phyloP scores from a whole-genome alignment of 2,329 filamentous ascomycete species.

The Ceratocystiopsis minuta region DNA sequence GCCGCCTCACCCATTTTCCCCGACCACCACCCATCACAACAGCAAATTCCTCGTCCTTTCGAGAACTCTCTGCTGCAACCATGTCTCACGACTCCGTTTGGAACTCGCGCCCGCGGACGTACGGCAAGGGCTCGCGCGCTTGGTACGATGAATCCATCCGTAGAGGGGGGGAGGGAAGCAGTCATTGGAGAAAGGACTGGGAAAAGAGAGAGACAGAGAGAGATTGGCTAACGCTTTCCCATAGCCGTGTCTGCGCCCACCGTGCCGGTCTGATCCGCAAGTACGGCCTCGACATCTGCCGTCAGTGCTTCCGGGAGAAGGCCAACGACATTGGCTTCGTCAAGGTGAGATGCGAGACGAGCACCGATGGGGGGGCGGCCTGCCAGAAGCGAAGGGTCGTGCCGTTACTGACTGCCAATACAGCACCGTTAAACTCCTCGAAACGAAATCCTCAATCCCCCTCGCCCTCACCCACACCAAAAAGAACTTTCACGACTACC shows the following conservation, averaged over 20 bases:
- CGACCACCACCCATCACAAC: slow-evolving; percentile 1
- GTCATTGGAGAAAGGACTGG: not conserved
- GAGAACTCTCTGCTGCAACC: slow-evolving; percentile 13
- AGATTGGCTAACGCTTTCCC: not conserved
- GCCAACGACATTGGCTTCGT: slow-evolving; percentile 54
- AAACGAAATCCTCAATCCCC: not conserved
- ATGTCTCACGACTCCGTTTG: slow-evolving; percentile 85
- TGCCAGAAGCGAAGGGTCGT: no score
- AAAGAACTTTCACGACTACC: not conserved
- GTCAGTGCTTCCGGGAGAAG: slow-evolving; percentile 65
- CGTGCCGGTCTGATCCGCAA: slow-evolving; percentile 98
- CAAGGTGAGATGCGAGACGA: slow-evolving; percentile 33
- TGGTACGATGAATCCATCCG: slow-evolving; percentile 43
- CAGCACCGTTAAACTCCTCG: slow-evolving; percentile 5
- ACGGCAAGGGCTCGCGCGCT: slow-evolving; percentile 87
- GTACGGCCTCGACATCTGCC: slow-evolving; percentile 86
- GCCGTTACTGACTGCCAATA: not conserved
- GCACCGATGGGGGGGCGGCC: no score
- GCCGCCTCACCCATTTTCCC: not conserved
- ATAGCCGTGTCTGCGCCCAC: slow-evolving; percentile 64
- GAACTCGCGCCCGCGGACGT: slow-evolving; percentile 94
- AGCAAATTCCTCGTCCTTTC: not conserved
- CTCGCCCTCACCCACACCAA: not conserved
- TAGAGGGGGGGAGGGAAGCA: not conserved
- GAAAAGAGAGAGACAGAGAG: not conserved